These are phyloP conservation scores for Wickerhamomyces queroliae DNA, from an alignment of 805 yeast genomes.

Conservation along the genomic window DNA sequence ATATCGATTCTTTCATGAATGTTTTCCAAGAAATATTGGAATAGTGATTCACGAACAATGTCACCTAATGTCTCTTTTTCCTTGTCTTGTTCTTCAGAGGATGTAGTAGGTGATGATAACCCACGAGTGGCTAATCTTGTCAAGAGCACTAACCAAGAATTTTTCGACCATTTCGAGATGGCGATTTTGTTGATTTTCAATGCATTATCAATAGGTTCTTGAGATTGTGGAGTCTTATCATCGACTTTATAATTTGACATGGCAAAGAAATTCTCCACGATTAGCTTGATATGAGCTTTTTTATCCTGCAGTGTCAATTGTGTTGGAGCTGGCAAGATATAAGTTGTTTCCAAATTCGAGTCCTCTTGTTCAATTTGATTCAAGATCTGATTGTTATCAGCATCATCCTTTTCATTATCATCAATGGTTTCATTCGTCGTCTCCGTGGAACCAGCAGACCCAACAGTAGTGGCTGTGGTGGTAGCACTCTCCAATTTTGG, in stretches of 20 bases:
- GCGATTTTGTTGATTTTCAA: constrained; percentile 25
- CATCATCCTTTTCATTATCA: constrained; percentile 24
- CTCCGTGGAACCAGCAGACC: neutral
- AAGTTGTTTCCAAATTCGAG: constrained; percentile 36
- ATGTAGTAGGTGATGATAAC: constrained; percentile 28
- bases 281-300: constrained; percentile 47
- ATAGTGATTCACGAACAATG: constrained; percentile 62
- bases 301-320: constrained; percentile 47
- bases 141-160: constrained; percentile 72
- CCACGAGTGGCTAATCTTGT: constrained; percentile 85
- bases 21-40: constrained; percentile 66
- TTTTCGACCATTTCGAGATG: constrained; percentile 49
- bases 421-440: constrained; percentile 22
- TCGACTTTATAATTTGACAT: constrained; percentile 31
- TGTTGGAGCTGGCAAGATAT: constrained; percentile 53
- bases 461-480: constrained; percentile 3
- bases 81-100: constrained; percentile 7
- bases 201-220: constrained; percentile 14
- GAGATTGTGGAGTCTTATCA: constrained; percentile 12
- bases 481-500: no score
- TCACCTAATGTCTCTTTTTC: constrained; percentile 43
- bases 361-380: constrained; percentile 22
- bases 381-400: constrained; percentile 16
- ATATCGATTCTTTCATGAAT: constrained; percentile 67
- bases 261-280: constrained; percentile 53